phyloP scores from a whole-genome alignment of 2,329 filamentous ascomycete species.

The Dactylonectria estremocensis region DNA sequence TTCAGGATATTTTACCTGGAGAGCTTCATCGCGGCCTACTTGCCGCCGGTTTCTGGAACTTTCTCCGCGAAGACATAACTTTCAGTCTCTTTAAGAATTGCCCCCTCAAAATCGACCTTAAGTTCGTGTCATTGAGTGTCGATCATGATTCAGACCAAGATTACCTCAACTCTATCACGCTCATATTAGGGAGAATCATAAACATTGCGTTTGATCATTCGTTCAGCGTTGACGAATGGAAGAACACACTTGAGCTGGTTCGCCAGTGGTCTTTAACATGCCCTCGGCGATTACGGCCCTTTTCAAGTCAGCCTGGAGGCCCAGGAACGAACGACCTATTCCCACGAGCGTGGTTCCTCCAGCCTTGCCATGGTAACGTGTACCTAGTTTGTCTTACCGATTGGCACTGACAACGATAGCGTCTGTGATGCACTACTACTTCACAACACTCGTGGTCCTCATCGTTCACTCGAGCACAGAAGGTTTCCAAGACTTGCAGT shows the following conservation, averaged over 20 bases:
- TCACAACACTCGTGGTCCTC: conserved; percentile 56
- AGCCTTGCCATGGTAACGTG: conserved; percentile 59
- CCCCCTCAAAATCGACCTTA: conserved; percentile 58
- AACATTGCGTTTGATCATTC: conserved; percentile 54
- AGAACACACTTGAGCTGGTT: conserved; percentile 40
- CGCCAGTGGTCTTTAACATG: conserved; percentile 51
- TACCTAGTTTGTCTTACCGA: fast-evolving
- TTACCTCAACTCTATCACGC: conserved; percentile 58
- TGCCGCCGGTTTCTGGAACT: conserved; percentile 65
- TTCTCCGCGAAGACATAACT: conserved; percentile 67
- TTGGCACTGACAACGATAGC: conserved; percentile 47
- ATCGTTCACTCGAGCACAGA: conserved; percentile 28
- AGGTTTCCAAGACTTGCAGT: conserved; percentile 20
- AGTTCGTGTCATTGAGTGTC: conserved; percentile 35
- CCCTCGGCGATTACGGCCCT: conserved; percentile 53
- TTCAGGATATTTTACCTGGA: conserved; percentile 42
- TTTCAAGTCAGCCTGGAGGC: conserved; percentile 36
- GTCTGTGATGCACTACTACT: conserved; percentile 60
- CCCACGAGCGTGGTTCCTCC: conserved; percentile 58
- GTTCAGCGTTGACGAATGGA: conserved; percentile 39
- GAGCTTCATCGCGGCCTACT: conserved; percentile 49
- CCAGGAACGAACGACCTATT: conserved; percentile 41
- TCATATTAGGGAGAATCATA: conserved; percentile 61
- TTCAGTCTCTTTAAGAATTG: conserved; percentile 63
- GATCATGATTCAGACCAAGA: conserved; percentile 40